Base-by-base conservation (phyloP, 1,139 yeast species). In the Nakaseomyces kungkrabaensis region DNA sequence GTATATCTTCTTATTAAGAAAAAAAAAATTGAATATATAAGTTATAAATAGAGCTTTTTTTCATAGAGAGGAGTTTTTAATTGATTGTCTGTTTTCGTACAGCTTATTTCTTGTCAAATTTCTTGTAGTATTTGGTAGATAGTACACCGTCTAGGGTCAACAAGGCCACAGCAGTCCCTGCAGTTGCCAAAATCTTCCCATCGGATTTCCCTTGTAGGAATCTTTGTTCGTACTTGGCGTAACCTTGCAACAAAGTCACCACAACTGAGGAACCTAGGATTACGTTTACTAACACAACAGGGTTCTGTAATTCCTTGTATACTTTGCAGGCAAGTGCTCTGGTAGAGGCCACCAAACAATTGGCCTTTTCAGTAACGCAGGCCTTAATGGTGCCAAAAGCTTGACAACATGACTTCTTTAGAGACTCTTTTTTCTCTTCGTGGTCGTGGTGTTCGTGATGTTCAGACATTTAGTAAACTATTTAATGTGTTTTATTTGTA, bases 221-320 rank as follows among this genome's bases (percentile, higher is more conserved):
- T 48, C 72, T 59, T 36, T 61, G 57, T 37, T 69, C 64, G 66
- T 82, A 76, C 60, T 79, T 81, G 54, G 76, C 70, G 61, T 75
- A 77, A 25, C 76, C 79, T 52, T 70, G 68, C 58, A 77, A 71
- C 27, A 77, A 73, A 8, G 78, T 79, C 34, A 75, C 71, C 37
- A 73, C 63, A 7, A 78, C 77, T 46, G 77, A 72, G n/a, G 75
- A 62, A 32, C 78, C 75, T 46, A 79, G 73, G 42, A 78, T 68
- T 1, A 74, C 65, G 65, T 81, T 85, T 37, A 77, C 66, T 25
- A 77, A 68, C 48, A 81, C 83, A 13, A 77, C 84, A 1, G 87
- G 87, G 68, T 81, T 80, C 61, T 79, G 73, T 56, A 81, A 69
- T 62, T 78, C 82, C n/a, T 47, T 33, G 8, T 48, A 41, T 9